Base-by-base conservation (phyloP, 805 yeast genomes). In the Cyberlindnera mississippiensis region DNA sequence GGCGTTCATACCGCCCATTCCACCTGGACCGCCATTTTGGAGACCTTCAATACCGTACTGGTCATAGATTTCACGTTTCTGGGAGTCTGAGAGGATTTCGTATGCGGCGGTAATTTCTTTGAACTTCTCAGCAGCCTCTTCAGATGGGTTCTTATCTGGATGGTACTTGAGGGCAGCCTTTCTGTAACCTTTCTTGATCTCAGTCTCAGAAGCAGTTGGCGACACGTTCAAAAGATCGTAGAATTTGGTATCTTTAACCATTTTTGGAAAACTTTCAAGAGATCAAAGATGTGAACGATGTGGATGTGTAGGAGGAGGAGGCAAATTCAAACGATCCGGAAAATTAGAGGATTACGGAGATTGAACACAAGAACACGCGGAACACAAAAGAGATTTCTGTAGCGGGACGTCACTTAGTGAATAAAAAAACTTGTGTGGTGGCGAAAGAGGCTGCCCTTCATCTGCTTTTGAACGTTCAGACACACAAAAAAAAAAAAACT, bases 111-210 rank as follows among this genome's bases (percentile, higher is more conserved):
- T 81, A 57, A 88, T 75, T 62, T 88, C 96, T 67, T 91, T 91
- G 67, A 91, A 91, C 68, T 86, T 89, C 61, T 91, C 98, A 40
- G 95, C 93, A 13, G 96, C 96, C 64, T 90, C 98, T 40, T 85
- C 89, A 14, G 82, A 73, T 43, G 88, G 80, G 58, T 80, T 80
- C 69, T 85, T 85, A 68, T 85, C 95, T 51, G 95, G 95, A 63
- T 85, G 95, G 65, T 73, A 81, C 58, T 81, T 85, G 57, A 85
- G 72, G 15, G 95, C 95, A 33, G 85, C 76, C 57, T 82, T 76
- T 74, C 91, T 79, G 68, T 85, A 85, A 22, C 90, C 91, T 59
- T 85, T 85, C 64, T 84, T 85, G 62, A 85, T 77, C 66, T 84
- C 88, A 33, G 72, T 60, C 37, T 82, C 91, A 24, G 76, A 63